Evolutionary conservation across 495 filamentous ascomycete genomes (phyloP), one percentile per base, ranked within the genome.

Genomic region (Articulospora tetracladia): DNA sequence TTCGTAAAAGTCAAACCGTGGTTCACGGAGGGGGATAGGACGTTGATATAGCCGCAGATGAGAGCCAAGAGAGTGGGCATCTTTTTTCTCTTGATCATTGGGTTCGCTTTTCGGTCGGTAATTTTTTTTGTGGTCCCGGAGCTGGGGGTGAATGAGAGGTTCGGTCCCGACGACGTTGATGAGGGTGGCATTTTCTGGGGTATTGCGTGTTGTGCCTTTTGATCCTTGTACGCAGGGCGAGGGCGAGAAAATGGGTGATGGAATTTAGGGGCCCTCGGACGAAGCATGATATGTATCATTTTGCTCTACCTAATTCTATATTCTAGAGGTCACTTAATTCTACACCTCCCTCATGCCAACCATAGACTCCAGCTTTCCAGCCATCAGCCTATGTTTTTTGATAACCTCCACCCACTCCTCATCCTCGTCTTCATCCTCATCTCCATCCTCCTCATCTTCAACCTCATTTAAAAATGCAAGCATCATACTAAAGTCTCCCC

Each of bases 401-500:
- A 96, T 89, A 19, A 97, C 85, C 55, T 92, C 90, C 56, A 95
- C 91, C 95, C 93, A 98, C 70, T 96, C 88, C 26, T 78, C 77
- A 3, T 74, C 72, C 24, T 79, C 82, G 47, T 82, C 80, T 20
- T 77, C 77, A 22, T 79, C 82, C 49, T 83, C 81, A 0, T 76
- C 76, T 15, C 79, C 79, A 1, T 80, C 79, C 23, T 74, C 70
- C 58, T 83, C 83, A n/a, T 78, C 79, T 1, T 79, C 79, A n/a
- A 75, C 65, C 60, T 85, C 85, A 17, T 78, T 74, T 30, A 95
- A 67, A 51, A 85, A 80, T 0, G 91, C 91, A 57, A 98, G 72
- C 47, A 97, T 83, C 75, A 96, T 77, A 44, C 93, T 89, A 76
- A 98, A 98, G 72, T 98, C 95, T 1, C 91, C 92, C 7, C 95